Evolutionary conservation across 306 rosid genomes (phyloP).

Genomic region (Dryas alaskensis): DNA sequence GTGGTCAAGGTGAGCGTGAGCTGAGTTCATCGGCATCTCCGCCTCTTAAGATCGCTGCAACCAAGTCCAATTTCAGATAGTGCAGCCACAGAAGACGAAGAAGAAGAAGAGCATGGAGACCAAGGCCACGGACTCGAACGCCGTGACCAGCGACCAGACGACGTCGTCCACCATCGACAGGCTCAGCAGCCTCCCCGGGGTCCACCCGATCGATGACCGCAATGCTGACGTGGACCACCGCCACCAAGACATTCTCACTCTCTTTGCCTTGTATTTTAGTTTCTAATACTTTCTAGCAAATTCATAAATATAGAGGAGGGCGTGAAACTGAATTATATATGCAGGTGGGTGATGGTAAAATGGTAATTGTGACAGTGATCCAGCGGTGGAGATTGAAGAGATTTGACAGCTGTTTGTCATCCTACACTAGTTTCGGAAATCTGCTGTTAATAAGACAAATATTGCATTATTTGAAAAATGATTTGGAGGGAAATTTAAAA

Average conservation of each 20-base stretch:
- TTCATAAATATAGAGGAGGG: too few species aligned
- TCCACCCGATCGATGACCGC: constrained; percentile 42
- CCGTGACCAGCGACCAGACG: constrained; percentile 67
- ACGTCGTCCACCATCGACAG: constrained; percentile 65
- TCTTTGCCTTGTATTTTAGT: too few species aligned
- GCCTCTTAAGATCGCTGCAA: not conserved
- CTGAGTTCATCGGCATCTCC: not conserved
- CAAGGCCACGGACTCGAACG: constrained; percentile 72
- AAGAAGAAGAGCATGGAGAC: constrained; percentile 79
- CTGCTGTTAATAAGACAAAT: not conserved
- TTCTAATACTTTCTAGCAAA: not conserved
- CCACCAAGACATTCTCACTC: constrained; percentile 35
- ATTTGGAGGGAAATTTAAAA: constrained; percentile 16
- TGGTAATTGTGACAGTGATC: not conserved
- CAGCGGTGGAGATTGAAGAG: not conserved
- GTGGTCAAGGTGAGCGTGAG: not conserved
- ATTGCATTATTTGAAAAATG: not conserved
- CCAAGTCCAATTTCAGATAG: constrained; percentile 29
- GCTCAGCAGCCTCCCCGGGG: constrained; percentile 35
- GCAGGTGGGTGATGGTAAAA: not conserved
- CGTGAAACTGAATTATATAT: not conserved
- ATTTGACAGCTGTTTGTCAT: not conserved
- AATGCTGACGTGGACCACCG: constrained; percentile 39
- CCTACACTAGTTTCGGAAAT: not conserved
- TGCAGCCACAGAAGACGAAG: constrained; percentile 84